Conservation (phyloP, 495 filamentous ascomycete genomes). For the Sphaerosporella brunnea region DNA sequence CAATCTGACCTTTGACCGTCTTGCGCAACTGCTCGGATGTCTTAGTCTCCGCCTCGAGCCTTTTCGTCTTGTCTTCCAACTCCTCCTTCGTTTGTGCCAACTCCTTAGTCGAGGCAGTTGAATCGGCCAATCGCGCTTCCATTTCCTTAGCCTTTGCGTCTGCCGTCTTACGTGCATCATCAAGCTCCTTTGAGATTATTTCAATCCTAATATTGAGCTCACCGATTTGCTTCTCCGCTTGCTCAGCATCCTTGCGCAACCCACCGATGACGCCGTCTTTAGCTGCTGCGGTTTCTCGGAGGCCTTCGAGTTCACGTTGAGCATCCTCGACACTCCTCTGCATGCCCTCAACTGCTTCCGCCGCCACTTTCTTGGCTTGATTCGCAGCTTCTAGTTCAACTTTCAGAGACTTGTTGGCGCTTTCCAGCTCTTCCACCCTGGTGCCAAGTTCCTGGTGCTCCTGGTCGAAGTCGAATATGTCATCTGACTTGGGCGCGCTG, state of each 20-base stretch:
- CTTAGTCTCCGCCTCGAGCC: constrained; percentile 29
- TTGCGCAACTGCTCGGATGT: constrained; percentile 37
- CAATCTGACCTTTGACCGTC: constrained; percentile 26
- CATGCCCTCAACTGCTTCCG: constrained; percentile 35
- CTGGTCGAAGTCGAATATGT: constrained; percentile 77
- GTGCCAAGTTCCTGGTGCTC: constrained; percentile 51
- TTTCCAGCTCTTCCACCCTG: constrained; percentile 42
- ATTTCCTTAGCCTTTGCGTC: not conserved
- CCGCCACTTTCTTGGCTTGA: constrained; percentile 36
- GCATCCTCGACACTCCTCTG: constrained; percentile 29
- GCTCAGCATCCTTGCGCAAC: constrained; percentile 5
- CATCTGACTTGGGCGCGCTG: constrained; percentile 34
- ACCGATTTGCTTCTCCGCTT: not conserved
- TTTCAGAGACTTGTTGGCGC: constrained; percentile 49
- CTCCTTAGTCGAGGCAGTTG: not conserved
- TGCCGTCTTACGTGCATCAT: not conserved
- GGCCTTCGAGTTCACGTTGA: constrained; percentile 27
- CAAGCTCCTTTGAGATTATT: not conserved
- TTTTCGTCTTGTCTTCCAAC: not conserved
- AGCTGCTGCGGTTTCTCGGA: constrained; percentile 18
- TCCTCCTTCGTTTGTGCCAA: not conserved
- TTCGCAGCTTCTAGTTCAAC: constrained; percentile 35
- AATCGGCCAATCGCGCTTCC: not conserved
- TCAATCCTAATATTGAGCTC: not conserved
- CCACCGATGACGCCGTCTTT: constrained; percentile 30